Evolutionary conservation across 345 rosid species (phyloP), one percentile per base, ranked within the genome.

Genomic region (Eucalyptus melliodora): DNA sequence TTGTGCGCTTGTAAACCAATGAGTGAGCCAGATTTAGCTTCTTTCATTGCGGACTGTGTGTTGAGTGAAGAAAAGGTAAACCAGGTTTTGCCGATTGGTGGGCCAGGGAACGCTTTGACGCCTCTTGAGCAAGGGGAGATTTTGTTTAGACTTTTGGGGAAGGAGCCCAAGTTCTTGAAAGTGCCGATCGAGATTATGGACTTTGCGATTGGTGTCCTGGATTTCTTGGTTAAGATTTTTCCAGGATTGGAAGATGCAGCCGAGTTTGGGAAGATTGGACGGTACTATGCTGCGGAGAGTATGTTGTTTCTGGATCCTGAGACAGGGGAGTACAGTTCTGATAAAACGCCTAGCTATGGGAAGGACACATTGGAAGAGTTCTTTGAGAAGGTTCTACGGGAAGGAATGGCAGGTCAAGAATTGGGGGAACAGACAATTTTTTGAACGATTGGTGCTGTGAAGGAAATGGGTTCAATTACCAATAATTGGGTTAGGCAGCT

Each of bases 161-260:
- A 89, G 91, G 95, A 97, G 89, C 97, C 98, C n/a, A 94, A 94
- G 95, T 96, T 96, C 93, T 91, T 97, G 93, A 97, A 92, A 92
- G 99, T 97, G 53, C 99, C 99, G 9, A 97, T 97, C 30, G 96
- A 94, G 93, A 93, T 97, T 50, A 97, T 97, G 99, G 99, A 97
- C 89, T 96, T 97, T 34, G 96, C 92, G 16, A 96, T 97, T 34
- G 96, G 96, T 4, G 69, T 92, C 45, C 97, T 97, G 86, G 98
- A 96, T 91, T 94, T 91, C 88, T 91, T 97, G 16, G 95, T 94
- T 9, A 95, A 95, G 92, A 90, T 97, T 72, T 94, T 97, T 90
- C 99, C 99, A 81, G 69, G 94, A 0, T 87, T 97, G 94, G 98
- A 94, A 92, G 99, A 97, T 50, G 98, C 98, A 14, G 99, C 99